These are phyloP conservation scores for Xylaria telfairii DNA, from an alignment of 495 filamentous ascomycete genomes.

Conservation along the genomic window DNA sequence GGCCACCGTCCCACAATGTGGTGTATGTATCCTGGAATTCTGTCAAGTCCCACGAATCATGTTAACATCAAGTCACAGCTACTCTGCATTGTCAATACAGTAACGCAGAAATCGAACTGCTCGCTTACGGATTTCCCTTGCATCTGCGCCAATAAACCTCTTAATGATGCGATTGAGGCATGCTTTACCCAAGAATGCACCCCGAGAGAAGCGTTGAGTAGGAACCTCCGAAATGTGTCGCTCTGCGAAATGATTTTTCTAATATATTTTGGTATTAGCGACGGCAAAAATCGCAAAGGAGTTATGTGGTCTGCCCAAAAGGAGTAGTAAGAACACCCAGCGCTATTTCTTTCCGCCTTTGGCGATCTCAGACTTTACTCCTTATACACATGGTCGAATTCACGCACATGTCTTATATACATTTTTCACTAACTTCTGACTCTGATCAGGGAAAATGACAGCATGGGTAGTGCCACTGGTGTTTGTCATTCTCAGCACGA, in stretches of 20 bases:
- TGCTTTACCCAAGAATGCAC: conserved; percentile 41
- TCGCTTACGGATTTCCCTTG: conserved; percentile 40
- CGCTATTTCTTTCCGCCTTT: neutral
- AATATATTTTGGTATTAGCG: conserved; percentile 9
- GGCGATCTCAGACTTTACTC: neutral
- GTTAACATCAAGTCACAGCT: conserved; percentile 22
- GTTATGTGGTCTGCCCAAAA: neutral
- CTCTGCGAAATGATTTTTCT: neutral
- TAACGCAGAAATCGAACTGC: conserved; percentile 37
- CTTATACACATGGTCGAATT: neutral
- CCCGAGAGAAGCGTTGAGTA: conserved; percentile 41
- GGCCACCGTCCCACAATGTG: neutral
- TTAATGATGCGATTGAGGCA: conserved; percentile 35
- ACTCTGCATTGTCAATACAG: conserved; percentile 30
- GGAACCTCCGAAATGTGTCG: neutral
- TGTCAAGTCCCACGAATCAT: neutral
- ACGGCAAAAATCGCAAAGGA: conserved; percentile 17
- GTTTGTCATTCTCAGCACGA: conserved; percentile 8
- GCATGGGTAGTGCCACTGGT: conserved; percentile 11
- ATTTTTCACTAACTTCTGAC: neutral
- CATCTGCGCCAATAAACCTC: conserved; percentile 36
- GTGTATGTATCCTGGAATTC: conserved; percentile 7
- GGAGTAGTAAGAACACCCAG: conserved; percentile 4
- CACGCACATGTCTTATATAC: neutral
- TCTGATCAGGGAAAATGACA: neutral